Evolutionary conservation across 1,284 basidiomycete genomes (phyloP), one percentile per base, ranked within the genome.

Genomic region (Ustilago hordei): DNA sequence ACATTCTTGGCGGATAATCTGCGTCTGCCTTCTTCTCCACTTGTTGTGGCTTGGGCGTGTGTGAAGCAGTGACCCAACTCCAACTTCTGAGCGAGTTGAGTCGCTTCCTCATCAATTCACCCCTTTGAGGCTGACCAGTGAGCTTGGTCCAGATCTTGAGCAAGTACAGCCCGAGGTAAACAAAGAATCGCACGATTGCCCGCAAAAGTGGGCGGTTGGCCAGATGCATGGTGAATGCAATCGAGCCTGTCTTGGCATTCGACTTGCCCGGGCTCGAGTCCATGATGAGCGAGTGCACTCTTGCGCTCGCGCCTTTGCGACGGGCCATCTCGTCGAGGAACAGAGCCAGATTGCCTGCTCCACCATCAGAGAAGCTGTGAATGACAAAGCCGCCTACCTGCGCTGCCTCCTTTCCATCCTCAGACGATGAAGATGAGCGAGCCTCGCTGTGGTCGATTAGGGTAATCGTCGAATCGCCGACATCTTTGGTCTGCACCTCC

Each of bases 351-450:
- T 83, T 83, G 11, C 65, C 63, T 11, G 74, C 78, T 32, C 81
- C 81, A 11, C 81, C 81, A 35, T 83, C 81, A 6, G 79, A 81
- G 41, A 82, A 79, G 65, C 78, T 71, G 65, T 79, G 70, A 11
- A 75, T 70, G 8, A 69, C 59, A n/a, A 72, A 60, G 2, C 75
- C 72, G 23, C 54, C 61, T 1, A 43, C 19, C 13, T 54, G 32
- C 9, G 61, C 12, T 3, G 48, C 28, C 8, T 53, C 65, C 11
- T 48, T 54, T 15, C 58, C 58, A 31, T 63, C 38, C 3, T 68
- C 59, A 1, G 65, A 56, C 3, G 64, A 60, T 7, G 58, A 45
- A 3, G 55, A 55, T 7, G 72, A 60, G 2, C 9, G 52, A 23
- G 75, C 66, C 35, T 77, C 69, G 39, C 52, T 61, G 53, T 59